phyloP scores from a whole-genome alignment of 306 rosid genomes.

The Casuarina cunninghamiana region DNA sequence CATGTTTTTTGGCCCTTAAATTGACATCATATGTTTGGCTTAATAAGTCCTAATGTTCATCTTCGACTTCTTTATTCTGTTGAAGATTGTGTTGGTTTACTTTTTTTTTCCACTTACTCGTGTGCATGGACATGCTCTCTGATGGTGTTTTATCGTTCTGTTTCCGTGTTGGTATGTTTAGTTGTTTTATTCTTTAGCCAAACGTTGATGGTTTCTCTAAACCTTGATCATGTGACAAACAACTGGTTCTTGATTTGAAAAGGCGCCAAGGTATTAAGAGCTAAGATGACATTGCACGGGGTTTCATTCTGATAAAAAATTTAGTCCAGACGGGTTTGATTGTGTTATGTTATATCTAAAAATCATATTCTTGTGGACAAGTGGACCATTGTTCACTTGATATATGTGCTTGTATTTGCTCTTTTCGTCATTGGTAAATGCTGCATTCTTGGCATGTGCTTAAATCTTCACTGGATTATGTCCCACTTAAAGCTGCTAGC shows the following conservation, averaged over 20 bases:
- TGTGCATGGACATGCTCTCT: background rate
- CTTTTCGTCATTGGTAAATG: background rate
- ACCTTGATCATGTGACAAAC: background rate
- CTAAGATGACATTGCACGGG: background rate
- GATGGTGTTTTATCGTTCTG: background rate
- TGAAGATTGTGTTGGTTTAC: background rate
- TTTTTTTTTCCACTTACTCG: background rate
- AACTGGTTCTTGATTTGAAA: background rate
- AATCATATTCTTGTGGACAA: background rate
- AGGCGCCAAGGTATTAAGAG: background rate
- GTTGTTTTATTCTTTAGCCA: background rate
- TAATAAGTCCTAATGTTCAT: background rate
- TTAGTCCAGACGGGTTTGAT: background rate
- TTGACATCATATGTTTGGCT: background rate
- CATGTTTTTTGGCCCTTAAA: background rate
- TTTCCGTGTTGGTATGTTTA: background rate
- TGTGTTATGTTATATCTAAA: background rate
- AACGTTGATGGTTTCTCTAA: background rate
- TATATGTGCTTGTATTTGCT: background rate
- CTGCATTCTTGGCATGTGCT: background rate
- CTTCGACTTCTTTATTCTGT: background rate
- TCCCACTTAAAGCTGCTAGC: constrained; percentile 4
- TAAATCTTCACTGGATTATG: background rate
- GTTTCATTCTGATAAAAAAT: background rate
- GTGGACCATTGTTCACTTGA: background rate